phyloP scores from a whole-genome alignment of 805 yeast genomes.

The fission yeast (Schizosaccharomyces pombe) region DNA sequence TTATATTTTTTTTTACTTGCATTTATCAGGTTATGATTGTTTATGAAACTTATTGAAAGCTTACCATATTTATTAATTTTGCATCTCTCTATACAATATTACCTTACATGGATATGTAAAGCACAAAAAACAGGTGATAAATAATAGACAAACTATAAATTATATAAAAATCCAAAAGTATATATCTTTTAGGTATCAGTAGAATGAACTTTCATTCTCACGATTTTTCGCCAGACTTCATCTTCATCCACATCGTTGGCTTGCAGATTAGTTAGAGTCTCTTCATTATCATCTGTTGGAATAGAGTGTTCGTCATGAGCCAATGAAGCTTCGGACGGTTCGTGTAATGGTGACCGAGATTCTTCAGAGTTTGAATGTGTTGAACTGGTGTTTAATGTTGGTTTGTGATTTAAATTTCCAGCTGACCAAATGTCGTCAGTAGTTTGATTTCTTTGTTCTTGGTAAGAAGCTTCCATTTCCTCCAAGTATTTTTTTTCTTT shows the following conservation, averaged over 20 bases:
- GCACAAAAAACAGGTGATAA: too few species aligned
- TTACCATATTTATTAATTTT: too few species aligned
- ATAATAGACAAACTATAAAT: too few species aligned
- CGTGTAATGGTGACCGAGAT: too few species aligned
- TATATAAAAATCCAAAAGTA: too few species aligned
- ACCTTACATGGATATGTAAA: too few species aligned
- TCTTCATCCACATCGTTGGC: neutral
- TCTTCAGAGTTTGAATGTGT: neutral
- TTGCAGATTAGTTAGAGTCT: too few species aligned
- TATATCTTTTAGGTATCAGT: too few species aligned
- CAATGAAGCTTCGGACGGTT: too few species aligned
- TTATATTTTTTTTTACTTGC: neutral
- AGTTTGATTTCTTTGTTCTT: constrained; percentile 28
- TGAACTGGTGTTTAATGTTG: neutral
- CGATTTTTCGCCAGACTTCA: neutral
- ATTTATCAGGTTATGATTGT: too few species aligned
- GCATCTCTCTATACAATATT: neutral
- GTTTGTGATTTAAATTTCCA: neutral
- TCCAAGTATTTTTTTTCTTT: constrained; percentile 62
- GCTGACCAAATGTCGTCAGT: neutral
- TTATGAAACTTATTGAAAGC: neutral
- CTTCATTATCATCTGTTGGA: too few species aligned
- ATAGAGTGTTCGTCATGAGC: neutral
- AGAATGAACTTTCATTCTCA: neutral
- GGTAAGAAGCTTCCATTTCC: constrained; percentile 39